Percentiles rank a stretch among this genome's conserved stretches.
Evolutionary conservation across 169 alveolate genomes (phyloP).

Genomic region (Plasmodium relictum): DNA sequence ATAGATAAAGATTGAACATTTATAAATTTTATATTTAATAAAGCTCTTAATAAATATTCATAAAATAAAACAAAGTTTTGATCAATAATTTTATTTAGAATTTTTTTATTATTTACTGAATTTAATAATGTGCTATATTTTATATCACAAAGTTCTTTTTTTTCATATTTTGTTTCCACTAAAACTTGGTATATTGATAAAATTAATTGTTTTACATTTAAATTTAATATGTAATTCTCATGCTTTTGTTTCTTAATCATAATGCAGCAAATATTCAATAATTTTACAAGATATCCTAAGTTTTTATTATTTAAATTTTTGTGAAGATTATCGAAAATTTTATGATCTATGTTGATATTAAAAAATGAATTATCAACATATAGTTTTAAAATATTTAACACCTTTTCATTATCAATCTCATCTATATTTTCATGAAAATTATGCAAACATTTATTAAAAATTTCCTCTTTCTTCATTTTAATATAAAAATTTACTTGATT

Average conservation of each 20-base stretch:
- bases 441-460: constrained; percentile 41
- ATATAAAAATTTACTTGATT: constrained; percentile 38
- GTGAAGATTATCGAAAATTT: constrained; percentile 45
- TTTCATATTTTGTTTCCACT: constrained; percentile 10
- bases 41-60: constrained; percentile 48
- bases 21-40: constrained; percentile 49
- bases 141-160: constrained; percentile 35
- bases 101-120: constrained; percentile 56
- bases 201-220: constrained; percentile 44
- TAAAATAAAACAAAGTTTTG: constrained; percentile 41
- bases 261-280: constrained; percentile 38
- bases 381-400: constrained; percentile 67
- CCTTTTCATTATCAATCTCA: constrained; percentile 39
- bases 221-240: constrained; percentile 26
- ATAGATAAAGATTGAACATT: constrained; percentile 57
- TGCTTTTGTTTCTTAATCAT: constrained; percentile 47
- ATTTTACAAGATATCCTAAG: constrained; percentile 45
- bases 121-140: constrained; percentile 50
- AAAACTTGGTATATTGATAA: constrained; percentile 22
- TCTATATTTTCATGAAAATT: constrained; percentile 46
- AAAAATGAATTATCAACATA: constrained; percentile 58
- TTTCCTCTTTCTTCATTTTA: constrained; percentile 65
- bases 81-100: constrained; percentile 53
- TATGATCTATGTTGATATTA: constrained; percentile 29
- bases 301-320: constrained; percentile 55